phyloP scores from a whole-genome alignment of 495 filamentous ascomycete species.

The Lophium mytilinum region DNA sequence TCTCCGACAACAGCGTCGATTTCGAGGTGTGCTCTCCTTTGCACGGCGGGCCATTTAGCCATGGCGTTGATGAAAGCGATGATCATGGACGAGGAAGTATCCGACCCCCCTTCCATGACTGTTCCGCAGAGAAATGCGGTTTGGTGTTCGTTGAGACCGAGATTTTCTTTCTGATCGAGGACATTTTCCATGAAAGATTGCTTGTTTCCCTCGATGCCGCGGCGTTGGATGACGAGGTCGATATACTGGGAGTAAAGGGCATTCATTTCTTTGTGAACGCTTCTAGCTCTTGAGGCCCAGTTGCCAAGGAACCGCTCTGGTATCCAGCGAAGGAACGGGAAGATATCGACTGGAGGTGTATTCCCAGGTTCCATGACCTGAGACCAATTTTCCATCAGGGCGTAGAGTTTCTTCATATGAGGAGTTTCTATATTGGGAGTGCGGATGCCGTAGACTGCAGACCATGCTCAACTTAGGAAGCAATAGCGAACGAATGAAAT shows the following conservation, averaged over 20 bases:
- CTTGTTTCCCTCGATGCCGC: slow-evolving; percentile 7
- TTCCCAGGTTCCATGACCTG: slow-evolving; percentile 41
- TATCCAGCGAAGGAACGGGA: slow-evolving; percentile 37
- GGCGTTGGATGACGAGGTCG: slow-evolving; percentile 12
- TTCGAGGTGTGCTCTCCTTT: slow-evolving; percentile 31
- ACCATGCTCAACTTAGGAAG: not conserved
- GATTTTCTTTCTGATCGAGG: slow-evolving; percentile 38
- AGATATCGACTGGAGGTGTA: slow-evolving; percentile 45
- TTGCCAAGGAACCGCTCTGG: slow-evolving; percentile 38
- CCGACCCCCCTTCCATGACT: slow-evolving; percentile 32
- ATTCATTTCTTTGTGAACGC: slow-evolving; percentile 38
- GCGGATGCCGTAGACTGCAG: slow-evolving; percentile 38
- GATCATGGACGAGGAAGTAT: slow-evolving; percentile 36
- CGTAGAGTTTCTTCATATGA: slow-evolving; percentile 37
- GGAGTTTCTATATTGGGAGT: slow-evolving; percentile 28
- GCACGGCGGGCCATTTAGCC: slow-evolving; percentile 35
- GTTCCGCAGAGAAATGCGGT: slow-evolving; percentile 34
- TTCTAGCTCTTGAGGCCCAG: slow-evolving; percentile 33
- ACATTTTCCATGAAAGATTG: slow-evolving; percentile 40
- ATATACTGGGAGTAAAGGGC: slow-evolving; percentile 33
- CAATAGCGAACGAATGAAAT: slow-evolving; percentile 1
- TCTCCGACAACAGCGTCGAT: slow-evolving; percentile 26
- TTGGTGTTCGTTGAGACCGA: slow-evolving; percentile 34
- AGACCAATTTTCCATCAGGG: slow-evolving; percentile 44
- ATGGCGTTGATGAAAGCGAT: slow-evolving; percentile 41